Evolutionary conservation across 139 green algal genomes (phyloP).

Genomic region (Monoraphidium neglectum): DNA sequence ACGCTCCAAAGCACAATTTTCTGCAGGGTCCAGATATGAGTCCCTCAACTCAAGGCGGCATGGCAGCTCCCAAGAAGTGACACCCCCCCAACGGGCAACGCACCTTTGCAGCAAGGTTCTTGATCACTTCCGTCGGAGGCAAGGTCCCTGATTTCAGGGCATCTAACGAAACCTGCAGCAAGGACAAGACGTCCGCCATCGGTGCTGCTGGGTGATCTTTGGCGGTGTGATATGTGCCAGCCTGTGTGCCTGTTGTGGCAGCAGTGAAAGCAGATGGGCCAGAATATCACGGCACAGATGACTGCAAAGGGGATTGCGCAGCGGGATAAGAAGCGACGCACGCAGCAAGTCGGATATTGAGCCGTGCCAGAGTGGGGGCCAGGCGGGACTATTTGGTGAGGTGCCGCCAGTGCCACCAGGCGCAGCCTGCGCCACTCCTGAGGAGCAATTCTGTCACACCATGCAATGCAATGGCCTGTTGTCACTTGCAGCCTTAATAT

Average conservation of each 20-base stretch:
- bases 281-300: neutral
- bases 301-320: too few relatives aligned
- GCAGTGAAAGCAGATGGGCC: neutral
- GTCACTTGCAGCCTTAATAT: too few relatives aligned
- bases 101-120: conserved; percentile 21
- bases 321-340: too few relatives aligned
- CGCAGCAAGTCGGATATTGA: too few relatives aligned
- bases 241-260: neutral
- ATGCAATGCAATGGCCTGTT: too few relatives aligned
- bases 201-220: neutral
- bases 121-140: conserved; percentile 6
- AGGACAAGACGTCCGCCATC: neutral
- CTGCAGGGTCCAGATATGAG: too few relatives aligned
- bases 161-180: neutral
- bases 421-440: too few relatives aligned
- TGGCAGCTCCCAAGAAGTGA: neutral
- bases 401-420: too few relatives aligned
- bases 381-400: too few relatives aligned
- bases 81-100: neutral
- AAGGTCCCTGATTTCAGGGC: neutral
- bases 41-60: neutral
- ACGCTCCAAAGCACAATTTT: too few relatives aligned
- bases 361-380: too few relatives aligned
- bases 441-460: too few relatives aligned
- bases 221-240: neutral